Evolutionary conservation across 495 filamentous ascomycete species (phyloP).

Genomic region (Penicillium coprophilum): DNA sequence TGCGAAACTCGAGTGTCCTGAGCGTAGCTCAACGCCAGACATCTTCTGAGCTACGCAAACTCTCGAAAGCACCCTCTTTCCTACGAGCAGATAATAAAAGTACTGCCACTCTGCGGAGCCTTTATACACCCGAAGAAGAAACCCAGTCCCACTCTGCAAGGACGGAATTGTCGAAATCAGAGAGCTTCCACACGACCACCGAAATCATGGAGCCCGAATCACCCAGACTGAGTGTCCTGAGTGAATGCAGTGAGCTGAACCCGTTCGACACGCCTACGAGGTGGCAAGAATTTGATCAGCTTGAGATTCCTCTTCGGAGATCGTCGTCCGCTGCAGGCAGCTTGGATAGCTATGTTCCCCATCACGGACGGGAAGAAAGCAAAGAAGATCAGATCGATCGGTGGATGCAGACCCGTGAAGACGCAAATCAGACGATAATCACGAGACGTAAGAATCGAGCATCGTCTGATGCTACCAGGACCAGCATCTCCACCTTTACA

Average conservation of each 20-base stretch:
- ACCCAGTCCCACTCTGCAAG: slow-evolving; percentile 36
- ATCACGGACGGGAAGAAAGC: slow-evolving; percentile 17
- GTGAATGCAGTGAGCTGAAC: slow-evolving; percentile 75
- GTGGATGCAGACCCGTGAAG: slow-evolving; percentile 33
- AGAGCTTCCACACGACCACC: slow-evolving; percentile 39
- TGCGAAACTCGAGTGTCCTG: slow-evolving; percentile 19
- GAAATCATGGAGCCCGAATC: slow-evolving; percentile 45
- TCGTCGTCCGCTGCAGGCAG: slow-evolving; percentile 17
- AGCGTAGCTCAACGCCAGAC: slow-evolving; percentile 15
- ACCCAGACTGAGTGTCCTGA: slow-evolving; percentile 71
- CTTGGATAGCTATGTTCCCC: slow-evolving; percentile 21
- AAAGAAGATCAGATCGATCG: slow-evolving; percentile 27
- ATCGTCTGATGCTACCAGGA: slow-evolving; percentile 21
- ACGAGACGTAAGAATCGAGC: slow-evolving; percentile 21
- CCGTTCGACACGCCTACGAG: slow-evolving; percentile 49
- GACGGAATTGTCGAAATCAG: slow-evolving; percentile 38
- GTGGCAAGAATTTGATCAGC: slow-evolving; percentile 28
- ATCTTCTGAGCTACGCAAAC: slow-evolving; percentile 31
- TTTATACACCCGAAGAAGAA: slow-evolving; percentile 52
- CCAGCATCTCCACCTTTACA: slow-evolving; percentile 18
- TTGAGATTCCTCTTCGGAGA: slow-evolving; percentile 37
- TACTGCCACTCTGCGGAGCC: slow-evolving; percentile 63
- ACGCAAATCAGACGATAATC: slow-evolving; percentile 22
- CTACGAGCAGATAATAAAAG: slow-evolving; percentile 60
- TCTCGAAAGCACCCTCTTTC: slow-evolving; percentile 64